These are phyloP conservation scores for Cymodocea nodosa DNA, from an alignment of 116 monocot genomes.

Conservation along the genomic window DNA sequence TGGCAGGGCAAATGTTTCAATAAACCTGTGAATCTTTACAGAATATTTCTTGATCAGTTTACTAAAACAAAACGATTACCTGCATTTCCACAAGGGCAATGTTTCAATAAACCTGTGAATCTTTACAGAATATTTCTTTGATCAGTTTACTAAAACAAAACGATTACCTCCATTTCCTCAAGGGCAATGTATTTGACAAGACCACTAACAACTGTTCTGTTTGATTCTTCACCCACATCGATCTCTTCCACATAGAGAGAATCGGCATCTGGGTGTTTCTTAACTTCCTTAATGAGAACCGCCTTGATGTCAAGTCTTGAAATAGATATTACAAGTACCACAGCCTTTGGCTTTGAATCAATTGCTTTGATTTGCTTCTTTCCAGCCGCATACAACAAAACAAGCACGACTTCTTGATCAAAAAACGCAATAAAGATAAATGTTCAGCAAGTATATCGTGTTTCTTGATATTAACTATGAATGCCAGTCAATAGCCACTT, in stretches of 20 bases:
- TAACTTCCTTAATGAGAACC: constrained; percentile 60
- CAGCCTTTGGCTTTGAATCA: constrained; percentile 44
- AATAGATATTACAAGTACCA: constrained; percentile 46
- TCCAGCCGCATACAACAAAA: constrained; percentile 25
- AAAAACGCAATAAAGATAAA: too few relatives aligned
- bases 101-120: too few relatives aligned
- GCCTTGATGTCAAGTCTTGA: constrained; percentile 88
- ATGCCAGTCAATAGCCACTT: not conserved
- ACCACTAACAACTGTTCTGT: constrained; percentile 89
- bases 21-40: not conserved
- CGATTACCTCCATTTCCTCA: constrained; percentile 83
- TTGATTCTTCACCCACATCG: constrained; percentile 79
- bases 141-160: not conserved
- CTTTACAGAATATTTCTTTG: not conserved
- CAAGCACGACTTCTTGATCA: too few relatives aligned
- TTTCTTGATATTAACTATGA: not conserved
- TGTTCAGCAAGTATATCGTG: not conserved
- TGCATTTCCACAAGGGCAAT: too few relatives aligned
- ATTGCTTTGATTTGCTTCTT: constrained; percentile 28
- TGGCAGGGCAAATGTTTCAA: not conserved
- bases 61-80: too few relatives aligned
- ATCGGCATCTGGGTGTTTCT: constrained; percentile 95
- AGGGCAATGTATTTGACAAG: constrained; percentile 88
- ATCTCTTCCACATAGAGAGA: constrained; percentile 97
- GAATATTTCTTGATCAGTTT: too few relatives aligned